phyloP scores from a whole-genome alignment of 2,329 filamentous ascomycete genomes.

The Blumeriella jaapii region DNA sequence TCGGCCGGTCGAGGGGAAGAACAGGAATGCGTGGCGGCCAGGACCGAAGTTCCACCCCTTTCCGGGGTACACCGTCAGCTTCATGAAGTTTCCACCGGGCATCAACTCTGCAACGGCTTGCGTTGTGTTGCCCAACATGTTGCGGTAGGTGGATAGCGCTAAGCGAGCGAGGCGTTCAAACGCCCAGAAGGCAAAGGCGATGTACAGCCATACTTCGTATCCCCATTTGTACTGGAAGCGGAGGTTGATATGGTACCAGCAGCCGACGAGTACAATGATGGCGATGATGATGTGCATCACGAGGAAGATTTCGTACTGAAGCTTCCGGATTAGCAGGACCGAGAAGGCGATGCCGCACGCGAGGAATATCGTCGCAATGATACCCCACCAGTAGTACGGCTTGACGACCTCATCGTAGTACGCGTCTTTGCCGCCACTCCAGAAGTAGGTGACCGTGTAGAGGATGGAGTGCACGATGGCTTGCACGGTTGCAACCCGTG shows the following conservation, averaged over 20 bases:
- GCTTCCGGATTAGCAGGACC: constrained; percentile 29
- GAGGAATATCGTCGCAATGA: constrained; percentile 27
- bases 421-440: constrained; percentile 14
- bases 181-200: constrained; percentile 32
- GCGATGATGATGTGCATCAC: constrained; percentile 13
- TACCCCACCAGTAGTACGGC: constrained; percentile 35
- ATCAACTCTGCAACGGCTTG: constrained; percentile 1
- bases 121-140: not conserved
- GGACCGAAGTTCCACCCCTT: constrained; percentile 1
- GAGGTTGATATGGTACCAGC: constrained; percentile 28
- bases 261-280: constrained; percentile 11
- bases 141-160: not conserved
- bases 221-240: constrained; percentile 29
- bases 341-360: constrained; percentile 16
- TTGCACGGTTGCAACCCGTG: constrained; percentile 34
- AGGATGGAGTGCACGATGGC: constrained; percentile 36
- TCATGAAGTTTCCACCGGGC: constrained; percentile 3
- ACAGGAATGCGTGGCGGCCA: constrained; percentile 5
- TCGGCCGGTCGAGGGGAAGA: constrained; percentile 2
- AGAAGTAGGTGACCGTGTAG: constrained; percentile 25
- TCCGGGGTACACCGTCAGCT: constrained; percentile 2
- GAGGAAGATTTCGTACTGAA: constrained; percentile 17
- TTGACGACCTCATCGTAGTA: constrained; percentile 22
- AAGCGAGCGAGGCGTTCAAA: constrained; percentile 28
- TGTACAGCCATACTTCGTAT: constrained; percentile 28